phyloP scores from a whole-genome alignment of 106 monocot genomes.

The Dioscorea dumetorum region DNA sequence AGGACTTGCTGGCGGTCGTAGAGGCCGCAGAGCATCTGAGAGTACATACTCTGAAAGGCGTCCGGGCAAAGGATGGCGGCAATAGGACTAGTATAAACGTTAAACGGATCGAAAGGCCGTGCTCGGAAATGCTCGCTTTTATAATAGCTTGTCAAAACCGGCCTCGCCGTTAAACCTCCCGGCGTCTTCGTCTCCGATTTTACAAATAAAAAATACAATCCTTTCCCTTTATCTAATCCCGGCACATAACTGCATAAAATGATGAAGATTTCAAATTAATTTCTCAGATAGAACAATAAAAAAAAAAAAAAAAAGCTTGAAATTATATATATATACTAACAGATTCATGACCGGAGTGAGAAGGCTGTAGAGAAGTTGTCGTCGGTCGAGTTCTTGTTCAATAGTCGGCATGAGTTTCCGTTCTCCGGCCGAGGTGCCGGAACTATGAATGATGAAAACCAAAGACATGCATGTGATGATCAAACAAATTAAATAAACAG shows the following conservation, averaged over 20 bases:
- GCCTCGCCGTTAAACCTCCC: slow-evolving; percentile 52
- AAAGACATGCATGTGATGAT: too few species aligned
- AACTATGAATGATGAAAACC: slow-evolving; percentile 9
- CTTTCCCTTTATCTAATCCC: slow-evolving; percentile 66
- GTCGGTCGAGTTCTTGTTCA: slow-evolving; percentile 43
- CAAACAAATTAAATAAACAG: too few species aligned
- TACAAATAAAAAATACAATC: slow-evolving; percentile 57
- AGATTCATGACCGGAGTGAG: slow-evolving; percentile 63
- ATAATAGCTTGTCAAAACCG: slow-evolving; percentile 42
- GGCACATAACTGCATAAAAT: slow-evolving; percentile 36
- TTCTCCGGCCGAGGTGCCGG: slow-evolving; percentile 53
- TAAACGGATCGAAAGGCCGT: slow-evolving; percentile 53
- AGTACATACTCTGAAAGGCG: slow-evolving; percentile 29
- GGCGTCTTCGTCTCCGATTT: slow-evolving; percentile 55
- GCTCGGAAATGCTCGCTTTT: slow-evolving; percentile 23
- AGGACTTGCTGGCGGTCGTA: slow-evolving; percentile 43
- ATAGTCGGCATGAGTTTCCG: slow-evolving; percentile 62
- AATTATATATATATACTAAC: slow-evolving; percentile 20
- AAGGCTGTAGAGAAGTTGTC: slow-evolving; percentile 60
- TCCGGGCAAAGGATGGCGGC: slow-evolving; percentile 35
- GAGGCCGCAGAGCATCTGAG: slow-evolving; percentile 50
- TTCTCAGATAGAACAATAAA: too few species aligned
- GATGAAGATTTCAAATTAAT: too few species aligned
- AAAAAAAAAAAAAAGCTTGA: too few species aligned
- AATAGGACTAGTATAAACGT: slow-evolving; percentile 56